Evolutionary conservation across 805 yeast species (phyloP), one percentile per base, ranked within the genome.

Genomic region (Hanseniaspora pseudoguilliermondii): DNA sequence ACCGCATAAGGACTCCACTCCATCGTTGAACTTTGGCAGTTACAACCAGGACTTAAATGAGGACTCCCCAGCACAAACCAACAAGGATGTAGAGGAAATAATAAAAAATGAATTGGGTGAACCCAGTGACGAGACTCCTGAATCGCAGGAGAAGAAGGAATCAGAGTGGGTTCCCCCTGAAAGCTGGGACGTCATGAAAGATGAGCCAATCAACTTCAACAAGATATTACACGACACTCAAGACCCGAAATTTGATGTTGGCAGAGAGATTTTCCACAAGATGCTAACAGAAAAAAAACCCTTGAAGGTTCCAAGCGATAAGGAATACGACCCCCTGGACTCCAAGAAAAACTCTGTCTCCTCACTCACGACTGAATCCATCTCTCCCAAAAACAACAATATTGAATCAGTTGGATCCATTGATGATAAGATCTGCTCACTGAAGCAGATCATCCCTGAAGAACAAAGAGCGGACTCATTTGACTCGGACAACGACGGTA

Each of bases 171-270:
- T 38, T 18, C 41, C 58, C 3, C 58, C 58, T 7, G 55, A 56
- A 46, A 56, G 58, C 40, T 56, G 58, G 58, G 58, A 56, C 42
- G 25, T 56, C n/a, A 39, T 27, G 8, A 36, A 42, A 23, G n/a
- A n/a, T 13, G 40, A 32, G 21, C 21, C 40, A 29, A 8, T 15
- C 16, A 29, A 21, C 15, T 8, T 15, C 9, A 23, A 15, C 27
- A 38, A 47, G 5, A 16, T 20, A 20, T 13, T 18, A 35, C 10
- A 8, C 35, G 6, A 6, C 11, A 5, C 16, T 2, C 32, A 34
- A 21, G n/a, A 47, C 5, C n/a, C 32, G 11, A 47, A 11, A 10
- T 38, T 48, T 16, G 27, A 29, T 27, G 27, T 9, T 7, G 46
- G 39, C 11, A 40, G 18, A 46, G 49, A 34, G 8, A 2, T 34